Evolutionary conservation across 345 rosid genomes (phyloP).

Genomic region (Boechera retrofracta): DNA sequence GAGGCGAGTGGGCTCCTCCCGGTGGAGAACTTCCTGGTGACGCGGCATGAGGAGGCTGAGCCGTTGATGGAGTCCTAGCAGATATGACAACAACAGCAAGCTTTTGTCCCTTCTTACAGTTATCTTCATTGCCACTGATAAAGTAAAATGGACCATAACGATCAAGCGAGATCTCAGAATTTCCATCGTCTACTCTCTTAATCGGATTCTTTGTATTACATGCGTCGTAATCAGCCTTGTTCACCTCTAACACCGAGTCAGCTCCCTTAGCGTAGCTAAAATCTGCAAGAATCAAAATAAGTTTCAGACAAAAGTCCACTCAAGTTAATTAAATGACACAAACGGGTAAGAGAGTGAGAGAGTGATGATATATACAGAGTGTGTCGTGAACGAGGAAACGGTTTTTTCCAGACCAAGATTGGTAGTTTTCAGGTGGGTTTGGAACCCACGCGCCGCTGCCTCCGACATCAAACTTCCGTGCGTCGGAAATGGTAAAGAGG

Average conservation of each 20-base stretch:
- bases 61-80: conserved; percentile 39
- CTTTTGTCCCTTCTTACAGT: conserved; percentile 74
- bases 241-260: conserved; percentile 72
- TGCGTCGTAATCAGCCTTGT: conserved; percentile 54
- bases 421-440: conserved; percentile 64
- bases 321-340: not conserved
- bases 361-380: conserved; percentile 51
- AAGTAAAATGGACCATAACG: conserved; percentile 85
- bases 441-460: conserved; percentile 80
- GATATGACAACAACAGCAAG: conserved; percentile 69
- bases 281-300: conserved; percentile 48
- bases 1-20: conserved; percentile 23
- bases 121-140: conserved; percentile 67
- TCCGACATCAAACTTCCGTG: conserved; percentile 63
- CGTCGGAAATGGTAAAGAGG: conserved; percentile 37
- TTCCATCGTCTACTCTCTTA: conserved; percentile 57
- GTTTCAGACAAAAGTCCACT: conserved; percentile 7
- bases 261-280: conserved; percentile 74
- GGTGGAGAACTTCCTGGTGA: conserved; percentile 36
- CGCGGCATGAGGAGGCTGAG: conserved; percentile 47
- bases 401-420: conserved; percentile 71
- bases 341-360: not conserved
- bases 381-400: conserved; percentile 85
- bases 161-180: conserved; percentile 60
- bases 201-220: conserved; percentile 69